Percentiles rank a stretch among this genome's conserved stretches.
Evolutionary conservation across 768 basidiomycete species (phyloP).

Genomic region (Russula ochroleuca): DNA sequence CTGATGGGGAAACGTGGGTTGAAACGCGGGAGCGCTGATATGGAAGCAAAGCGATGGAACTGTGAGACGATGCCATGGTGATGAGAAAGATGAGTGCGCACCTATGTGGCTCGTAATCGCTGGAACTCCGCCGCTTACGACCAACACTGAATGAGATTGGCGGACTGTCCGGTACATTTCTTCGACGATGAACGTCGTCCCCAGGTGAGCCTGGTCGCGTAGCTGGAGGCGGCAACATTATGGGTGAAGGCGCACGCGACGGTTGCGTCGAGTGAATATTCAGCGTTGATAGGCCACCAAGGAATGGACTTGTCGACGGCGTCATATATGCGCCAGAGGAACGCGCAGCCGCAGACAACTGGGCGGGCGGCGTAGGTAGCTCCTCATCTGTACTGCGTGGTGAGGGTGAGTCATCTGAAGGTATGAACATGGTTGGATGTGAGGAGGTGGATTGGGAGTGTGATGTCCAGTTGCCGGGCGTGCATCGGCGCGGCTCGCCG

Average conservation of each 20-base stretch:
- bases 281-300: conserved; percentile 69
- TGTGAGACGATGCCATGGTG: conserved; percentile 26
- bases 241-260: conserved; percentile 68
- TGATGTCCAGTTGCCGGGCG: conserved; percentile 9
- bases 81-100: conserved; percentile 25
- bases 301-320: conserved; percentile 75
- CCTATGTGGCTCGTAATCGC: conserved; percentile 30
- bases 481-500: conserved; percentile 33
- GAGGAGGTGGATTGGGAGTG: conserved; percentile 36
- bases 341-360: conserved; percentile 27
- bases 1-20: conserved; percentile 32
- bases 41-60: neutral
- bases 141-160: conserved; percentile 31
- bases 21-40: conserved; percentile 33
- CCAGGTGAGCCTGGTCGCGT: conserved; percentile 38
- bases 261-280: conserved; percentile 68
- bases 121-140: conserved; percentile 33
- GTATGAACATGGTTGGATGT: conserved; percentile 24
- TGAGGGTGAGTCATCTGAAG: conserved; percentile 58
- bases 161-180: conserved; percentile 38
- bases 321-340: conserved; percentile 40
- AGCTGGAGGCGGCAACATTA: conserved; percentile 54
- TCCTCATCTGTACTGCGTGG: conserved; percentile 66
- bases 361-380: conserved; percentile 35
- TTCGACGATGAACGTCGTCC: conserved; percentile 31